Conservation (phyloP, 768 basidiomycete species). For the Termitomyces sp. region DNA sequence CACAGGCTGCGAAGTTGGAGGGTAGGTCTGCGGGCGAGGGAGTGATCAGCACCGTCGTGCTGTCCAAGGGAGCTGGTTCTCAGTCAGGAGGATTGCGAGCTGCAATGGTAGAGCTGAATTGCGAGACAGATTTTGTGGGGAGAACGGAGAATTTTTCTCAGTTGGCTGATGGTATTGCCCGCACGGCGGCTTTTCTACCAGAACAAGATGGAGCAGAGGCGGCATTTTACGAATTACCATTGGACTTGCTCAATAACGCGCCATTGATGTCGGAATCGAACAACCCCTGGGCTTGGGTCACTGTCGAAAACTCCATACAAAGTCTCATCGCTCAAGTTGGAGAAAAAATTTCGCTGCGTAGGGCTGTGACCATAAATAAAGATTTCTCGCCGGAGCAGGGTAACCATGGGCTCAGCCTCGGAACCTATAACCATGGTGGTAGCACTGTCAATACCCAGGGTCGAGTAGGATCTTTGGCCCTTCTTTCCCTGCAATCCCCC, state of each 20-base stretch:
- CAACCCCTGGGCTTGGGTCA: slow-evolving; percentile 33
- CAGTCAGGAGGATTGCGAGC: slow-evolving; percentile 58
- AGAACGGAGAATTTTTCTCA: slow-evolving; percentile 78
- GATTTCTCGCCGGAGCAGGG: slow-evolving; percentile 36
- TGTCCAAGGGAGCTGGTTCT: slow-evolving; percentile 57
- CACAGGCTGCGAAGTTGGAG: slow-evolving; percentile 81
- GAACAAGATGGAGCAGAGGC: slow-evolving; percentile 31
- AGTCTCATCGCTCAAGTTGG: slow-evolving; percentile 74
- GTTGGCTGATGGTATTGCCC: slow-evolving; percentile 76
- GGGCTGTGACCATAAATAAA: slow-evolving; percentile 48
- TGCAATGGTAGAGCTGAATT: slow-evolving; percentile 88
- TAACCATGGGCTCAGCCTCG: slow-evolving; percentile 40
- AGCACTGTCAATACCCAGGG: slow-evolving; percentile 47
- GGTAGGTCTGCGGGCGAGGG: slow-evolving; percentile 77
- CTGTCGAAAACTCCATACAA: slow-evolving; percentile 62
- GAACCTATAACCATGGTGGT: slow-evolving; percentile 63
- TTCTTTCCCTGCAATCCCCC: slow-evolving; percentile 51
- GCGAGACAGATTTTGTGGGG: slow-evolving; percentile 97
- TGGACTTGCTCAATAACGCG: slow-evolving; percentile 53
- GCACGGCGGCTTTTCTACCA: slow-evolving; percentile 74
- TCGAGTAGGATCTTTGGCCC: slow-evolving; percentile 55
- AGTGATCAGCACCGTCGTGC: slow-evolving; percentile 69
- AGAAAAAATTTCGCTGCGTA: slow-evolving; percentile 70
- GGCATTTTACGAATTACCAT: slow-evolving; percentile 46
- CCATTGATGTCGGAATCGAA: slow-evolving; percentile 55